Percentiles rank a stretch among this genome's conserved stretches.
These are phyloP conservation scores for Heliocybe sulcata DNA, from an alignment of 1,284 basidiomycete genomes.

Conservation along the genomic window DNA sequence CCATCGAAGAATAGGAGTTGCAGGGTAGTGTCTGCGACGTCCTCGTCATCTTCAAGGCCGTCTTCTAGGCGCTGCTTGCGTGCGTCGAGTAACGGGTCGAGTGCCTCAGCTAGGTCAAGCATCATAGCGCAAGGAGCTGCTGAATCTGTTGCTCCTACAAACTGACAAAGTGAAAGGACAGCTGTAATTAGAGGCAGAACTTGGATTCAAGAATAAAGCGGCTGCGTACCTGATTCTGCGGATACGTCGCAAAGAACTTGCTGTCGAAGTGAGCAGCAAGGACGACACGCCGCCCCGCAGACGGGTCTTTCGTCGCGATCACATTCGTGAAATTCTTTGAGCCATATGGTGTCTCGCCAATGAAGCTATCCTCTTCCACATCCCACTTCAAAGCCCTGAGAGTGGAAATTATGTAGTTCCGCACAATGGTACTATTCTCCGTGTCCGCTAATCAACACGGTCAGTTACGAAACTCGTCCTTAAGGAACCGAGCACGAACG, in stretches of 20 bases:
- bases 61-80: slow-evolving; percentile 51
- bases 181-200: background rate
- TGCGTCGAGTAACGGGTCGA: slow-evolving; percentile 64
- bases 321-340: slow-evolving; percentile 82
- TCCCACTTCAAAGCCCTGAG: slow-evolving; percentile 78
- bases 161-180: slow-evolving; percentile 43
- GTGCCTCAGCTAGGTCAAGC: slow-evolving; percentile 79
- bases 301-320: slow-evolving; percentile 89
- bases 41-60: slow-evolving; percentile 64
- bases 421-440: slow-evolving; percentile 72
- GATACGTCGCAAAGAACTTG: slow-evolving; percentile 77
- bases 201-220: background rate
- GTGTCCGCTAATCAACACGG: slow-evolving; percentile 48
- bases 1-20: slow-evolving; percentile 98
- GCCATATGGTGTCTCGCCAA: slow-evolving; percentile 80
- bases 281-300: slow-evolving; percentile 78
- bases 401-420: slow-evolving; percentile 67
- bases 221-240: slow-evolving; percentile 62
- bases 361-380: slow-evolving; percentile 78
- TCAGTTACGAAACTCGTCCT: slow-evolving; percentile 7
- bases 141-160: slow-evolving; percentile 96
- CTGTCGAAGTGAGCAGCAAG: slow-evolving; percentile 94
- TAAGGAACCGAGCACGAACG: slow-evolving; percentile 39
- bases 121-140: slow-evolving; percentile 94
- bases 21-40: slow-evolving; percentile 76